Evolutionary conservation across 805 yeast genomes (phyloP).

Genomic region (Clavispora fructus): DNA sequence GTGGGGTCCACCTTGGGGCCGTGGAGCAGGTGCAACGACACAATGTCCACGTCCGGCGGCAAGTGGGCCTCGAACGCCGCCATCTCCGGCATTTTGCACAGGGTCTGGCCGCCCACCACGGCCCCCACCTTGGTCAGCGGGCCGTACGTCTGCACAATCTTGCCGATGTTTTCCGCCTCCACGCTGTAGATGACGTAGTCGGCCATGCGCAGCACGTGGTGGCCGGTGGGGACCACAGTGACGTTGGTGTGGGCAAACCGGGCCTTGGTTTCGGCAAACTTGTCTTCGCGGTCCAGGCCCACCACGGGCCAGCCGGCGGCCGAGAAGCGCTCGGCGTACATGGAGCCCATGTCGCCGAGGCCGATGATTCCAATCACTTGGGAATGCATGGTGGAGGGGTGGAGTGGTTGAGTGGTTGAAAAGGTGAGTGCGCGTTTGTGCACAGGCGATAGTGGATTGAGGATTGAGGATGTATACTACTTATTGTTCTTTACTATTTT

Average conservation of each 20-base stretch:
- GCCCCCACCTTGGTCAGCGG: slow-evolving; percentile 85
- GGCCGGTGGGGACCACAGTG: slow-evolving; percentile 70
- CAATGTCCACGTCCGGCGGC: slow-evolving; percentile 77
- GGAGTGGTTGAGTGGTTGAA: not conserved
- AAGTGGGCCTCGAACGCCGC: slow-evolving; percentile 71
- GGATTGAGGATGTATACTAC: too few relatives aligned
- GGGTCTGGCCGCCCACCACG: slow-evolving; percentile 96
- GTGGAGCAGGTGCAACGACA: slow-evolving; percentile 87
- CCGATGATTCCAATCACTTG: slow-evolving; percentile 88
- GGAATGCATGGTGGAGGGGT: slow-evolving; percentile 7
- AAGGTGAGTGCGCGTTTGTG: not conserved
- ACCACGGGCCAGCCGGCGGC: slow-evolving; percentile 85
- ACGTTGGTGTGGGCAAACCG: slow-evolving; percentile 43
- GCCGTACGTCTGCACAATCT: slow-evolving; percentile 72
- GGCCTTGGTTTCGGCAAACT: slow-evolving; percentile 40
- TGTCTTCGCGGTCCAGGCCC: slow-evolving; percentile 80
- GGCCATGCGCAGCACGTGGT: slow-evolving; percentile 69
- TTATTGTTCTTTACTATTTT: too few relatives aligned
- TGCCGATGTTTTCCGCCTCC: slow-evolving; percentile 79
- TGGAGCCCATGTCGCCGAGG: slow-evolving; percentile 91
- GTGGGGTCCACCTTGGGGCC: slow-evolving; percentile 87
- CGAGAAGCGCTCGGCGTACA: slow-evolving; percentile 76
- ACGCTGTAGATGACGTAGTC: slow-evolving; percentile 88
- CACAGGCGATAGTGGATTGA: not conserved
- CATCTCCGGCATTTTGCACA: slow-evolving; percentile 90